phyloP scores from a whole-genome alignment of 192 early-diverging fungal species.

The Backusella sp. region DNA sequence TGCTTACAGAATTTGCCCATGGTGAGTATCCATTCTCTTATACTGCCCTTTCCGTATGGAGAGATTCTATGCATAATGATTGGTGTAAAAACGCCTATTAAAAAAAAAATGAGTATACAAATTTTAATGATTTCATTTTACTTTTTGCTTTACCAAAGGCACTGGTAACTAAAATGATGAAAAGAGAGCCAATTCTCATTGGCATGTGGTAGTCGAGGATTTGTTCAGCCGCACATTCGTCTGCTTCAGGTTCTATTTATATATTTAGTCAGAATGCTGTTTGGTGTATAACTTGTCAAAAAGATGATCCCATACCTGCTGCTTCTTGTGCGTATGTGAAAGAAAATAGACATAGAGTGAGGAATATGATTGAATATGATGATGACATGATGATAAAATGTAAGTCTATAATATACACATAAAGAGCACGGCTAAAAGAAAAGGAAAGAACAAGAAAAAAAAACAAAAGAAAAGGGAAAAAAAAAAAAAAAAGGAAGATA shows the following conservation, averaged over 20 bases:
- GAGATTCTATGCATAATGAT: slow-evolving; percentile 22
- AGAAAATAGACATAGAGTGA: background rate
- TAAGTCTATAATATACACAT: slow-evolving; percentile 13
- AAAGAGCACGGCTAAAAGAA: background rate
- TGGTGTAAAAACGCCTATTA: slow-evolving; percentile 32
- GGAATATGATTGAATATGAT: background rate
- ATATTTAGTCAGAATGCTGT: background rate
- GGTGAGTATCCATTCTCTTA: slow-evolving; percentile 22
- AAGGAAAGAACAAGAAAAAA: background rate
- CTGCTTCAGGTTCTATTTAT: background rate
- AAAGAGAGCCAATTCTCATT: slow-evolving; percentile 27
- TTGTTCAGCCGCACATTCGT: background rate
- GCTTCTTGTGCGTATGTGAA: background rate
- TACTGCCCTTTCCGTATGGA: slow-evolving; percentile 21
- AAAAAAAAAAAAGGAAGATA: too few relatives aligned
- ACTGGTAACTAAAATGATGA: slow-evolving; percentile 31
- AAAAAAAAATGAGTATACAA: background rate
- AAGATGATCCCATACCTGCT: background rate
- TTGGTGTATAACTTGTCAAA: background rate
- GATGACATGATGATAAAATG: background rate
- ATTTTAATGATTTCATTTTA: background rate
- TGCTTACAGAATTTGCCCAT: slow-evolving; percentile 39
- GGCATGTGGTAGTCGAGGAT: slow-evolving; percentile 30
- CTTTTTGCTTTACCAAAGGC: slow-evolving; percentile 19
- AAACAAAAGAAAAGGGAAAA: background rate